phyloP scores from a whole-genome alignment of 805 yeast genomes.

The Zygoascus flipseniorum region DNA sequence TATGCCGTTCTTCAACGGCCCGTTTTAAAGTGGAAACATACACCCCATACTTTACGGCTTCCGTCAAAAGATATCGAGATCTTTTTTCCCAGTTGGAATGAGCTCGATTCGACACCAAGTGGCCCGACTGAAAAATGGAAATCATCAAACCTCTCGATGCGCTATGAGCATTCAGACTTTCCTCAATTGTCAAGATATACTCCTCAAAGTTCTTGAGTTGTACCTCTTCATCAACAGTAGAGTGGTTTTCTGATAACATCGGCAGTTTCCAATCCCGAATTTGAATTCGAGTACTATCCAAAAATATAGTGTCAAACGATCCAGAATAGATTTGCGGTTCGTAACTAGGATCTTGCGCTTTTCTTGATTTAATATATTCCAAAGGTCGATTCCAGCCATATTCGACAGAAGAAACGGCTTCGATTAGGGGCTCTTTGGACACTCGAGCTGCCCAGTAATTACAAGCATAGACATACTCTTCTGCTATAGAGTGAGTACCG shows the following conservation, averaged over 20 bases:
- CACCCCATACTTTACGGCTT: constrained; percentile 22
- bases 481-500: constrained; percentile 56
- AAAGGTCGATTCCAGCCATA: constrained; percentile 58
- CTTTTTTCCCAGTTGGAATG: constrained; percentile 26
- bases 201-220: constrained; percentile 34
- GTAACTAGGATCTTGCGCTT: not conserved
- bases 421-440: constrained; percentile 65
- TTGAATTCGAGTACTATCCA: constrained; percentile 14
- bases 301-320: constrained; percentile 12
- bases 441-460: constrained; percentile 87
- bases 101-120: constrained; percentile 19
- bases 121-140: constrained; percentile 23
- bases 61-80: constrained; percentile 19
- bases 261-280: constrained; percentile 28
- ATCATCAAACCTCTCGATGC: constrained; percentile 31
- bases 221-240: constrained; percentile 22
- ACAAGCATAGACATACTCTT: constrained; percentile 62
- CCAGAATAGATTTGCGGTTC: constrained; percentile 5
- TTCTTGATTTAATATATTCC: not conserved
- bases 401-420: constrained; percentile 61
- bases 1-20: constrained; percentile 16
- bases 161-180: constrained; percentile 37
- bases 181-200: constrained; percentile 33
- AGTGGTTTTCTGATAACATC: constrained; percentile 18
- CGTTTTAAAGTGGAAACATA: constrained; percentile 18